Evolutionary conservation across 495 filamentous ascomycete genomes (phyloP).

Genomic region (Astrothelium macrocarpum): DNA sequence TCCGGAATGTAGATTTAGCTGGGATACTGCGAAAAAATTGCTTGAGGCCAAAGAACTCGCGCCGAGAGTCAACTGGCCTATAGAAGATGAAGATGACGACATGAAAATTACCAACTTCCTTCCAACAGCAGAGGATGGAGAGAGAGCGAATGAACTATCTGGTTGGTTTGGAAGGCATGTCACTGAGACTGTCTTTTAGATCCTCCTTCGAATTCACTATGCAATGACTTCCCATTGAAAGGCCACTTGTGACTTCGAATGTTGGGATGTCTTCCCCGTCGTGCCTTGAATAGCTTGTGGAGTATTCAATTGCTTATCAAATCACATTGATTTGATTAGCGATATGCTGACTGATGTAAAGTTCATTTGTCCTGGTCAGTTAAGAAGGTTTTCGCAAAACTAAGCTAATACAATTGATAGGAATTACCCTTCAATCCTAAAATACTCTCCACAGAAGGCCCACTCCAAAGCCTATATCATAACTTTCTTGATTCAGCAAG

Average conservation of each 20-base stretch:
- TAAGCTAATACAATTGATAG: too few species aligned
- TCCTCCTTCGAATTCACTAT: not conserved
- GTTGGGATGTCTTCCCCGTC: too few species aligned
- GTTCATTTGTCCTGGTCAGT: too few species aligned
- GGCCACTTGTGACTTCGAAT: not conserved
- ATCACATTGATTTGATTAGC: too few species aligned
- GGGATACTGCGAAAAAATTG: conserved; percentile 91
- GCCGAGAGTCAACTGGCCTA: conserved; percentile 76
- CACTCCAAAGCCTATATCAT: too few species aligned
- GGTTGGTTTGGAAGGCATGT: conserved; percentile 56
- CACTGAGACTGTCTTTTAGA: conserved; percentile 48
- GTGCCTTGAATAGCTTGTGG: too few species aligned
- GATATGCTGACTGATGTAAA: too few species aligned
- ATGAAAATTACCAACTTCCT: conserved; percentile 70
- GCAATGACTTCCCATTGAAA: not conserved
- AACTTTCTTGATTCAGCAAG: too few species aligned
- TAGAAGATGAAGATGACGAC: conserved; percentile 50
- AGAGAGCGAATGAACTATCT: conserved; percentile 40
- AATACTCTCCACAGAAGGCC: too few species aligned
- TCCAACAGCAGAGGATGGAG: conserved; percentile 29
- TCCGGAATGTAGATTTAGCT: conserved; percentile 82
- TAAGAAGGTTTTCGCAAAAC: too few species aligned
- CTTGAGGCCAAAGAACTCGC: conserved; percentile 56
- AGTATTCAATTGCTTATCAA: too few species aligned
- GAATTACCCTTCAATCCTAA: too few species aligned